Base-by-base conservation (phyloP, 345 rosid species). In the Firmiana major region DNA sequence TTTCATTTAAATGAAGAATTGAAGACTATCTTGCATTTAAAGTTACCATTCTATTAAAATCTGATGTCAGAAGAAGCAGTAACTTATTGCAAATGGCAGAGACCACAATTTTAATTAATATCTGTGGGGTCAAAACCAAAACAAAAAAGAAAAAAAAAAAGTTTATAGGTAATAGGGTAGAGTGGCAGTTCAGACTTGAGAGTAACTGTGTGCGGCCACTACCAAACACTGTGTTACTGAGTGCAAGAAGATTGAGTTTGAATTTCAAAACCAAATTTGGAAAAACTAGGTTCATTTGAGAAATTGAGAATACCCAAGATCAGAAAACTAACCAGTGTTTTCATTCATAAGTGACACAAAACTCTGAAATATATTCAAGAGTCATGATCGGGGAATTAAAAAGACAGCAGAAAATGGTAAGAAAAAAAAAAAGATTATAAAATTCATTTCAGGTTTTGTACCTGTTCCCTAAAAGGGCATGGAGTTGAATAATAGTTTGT, bases 401-500 rank as follows among this genome's bases (percentile, higher is more conserved):
- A 45, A 19, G 38, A 31, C 34, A 31, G 34, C 34, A 31, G 34
- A 31, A 31, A 31, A 31, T 3, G 34, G 34, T 31, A 31, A 31
- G 34, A 31, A 31, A 21, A 19, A 48, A 34, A 11, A 3, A 63
- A 62, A 59, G 26, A 10, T 11, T 22, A 31, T 1, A 31, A 15
- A 60, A 28, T 9, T 22, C 38, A 10, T 78, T 59, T 78, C 75
- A 54, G 76, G 84, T 5, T 53, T 19, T 45, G 54, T 49, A 92
- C 98, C 98, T 92, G 89, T 94, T 94, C 54, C 97, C 98, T 16
- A 94, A 86, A 51, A 94, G 97, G 54, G 98, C 98, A 73, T 94
- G 98, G 63, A 94, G 98, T 86, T 94, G 98, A 77, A 94, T 92
- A 79, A 94, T 94, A 78, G 97, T 92, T 81, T 94, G 94, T 45